A percentile compares a stretch with the other conserved stretches of the same genome.
phyloP scores from a whole-genome alignment of 2,329 filamentous ascomycete genomes.

The Amauroascus verrucosus region DNA sequence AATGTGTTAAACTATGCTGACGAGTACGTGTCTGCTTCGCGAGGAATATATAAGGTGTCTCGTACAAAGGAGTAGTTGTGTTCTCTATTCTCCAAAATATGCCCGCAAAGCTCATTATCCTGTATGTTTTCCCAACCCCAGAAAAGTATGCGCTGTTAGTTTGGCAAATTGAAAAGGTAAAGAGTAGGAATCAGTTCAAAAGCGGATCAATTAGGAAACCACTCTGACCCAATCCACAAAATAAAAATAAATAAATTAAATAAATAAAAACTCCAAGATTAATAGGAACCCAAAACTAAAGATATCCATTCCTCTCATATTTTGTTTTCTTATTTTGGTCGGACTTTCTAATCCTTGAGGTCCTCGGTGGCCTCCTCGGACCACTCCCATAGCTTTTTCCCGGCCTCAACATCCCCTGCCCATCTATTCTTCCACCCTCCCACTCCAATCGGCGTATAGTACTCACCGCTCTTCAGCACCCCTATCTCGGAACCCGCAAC shows the following conservation, averaged over 20 bases:
- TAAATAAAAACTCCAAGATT: background rate
- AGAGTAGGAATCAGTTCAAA: too few species aligned
- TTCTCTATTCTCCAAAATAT: background rate
- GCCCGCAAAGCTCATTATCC: background rate
- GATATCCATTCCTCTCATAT: background rate
- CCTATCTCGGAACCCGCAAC: constrained; percentile 28
- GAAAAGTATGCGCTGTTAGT: too few species aligned
- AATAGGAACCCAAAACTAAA: too few species aligned
- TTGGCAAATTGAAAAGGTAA: too few species aligned
- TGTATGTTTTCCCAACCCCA: too few species aligned
- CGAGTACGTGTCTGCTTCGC: background rate
- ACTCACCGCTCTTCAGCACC: constrained; percentile 30
- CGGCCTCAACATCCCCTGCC: constrained; percentile 27
- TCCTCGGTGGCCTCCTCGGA: constrained; percentile 27
- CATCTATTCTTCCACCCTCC: constrained; percentile 24
- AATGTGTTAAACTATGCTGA: constrained; percentile 1
- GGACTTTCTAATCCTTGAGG: constrained; percentile 12
- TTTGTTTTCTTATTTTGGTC: background rate
- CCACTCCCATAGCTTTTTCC: constrained; percentile 36
- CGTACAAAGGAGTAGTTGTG: background rate
- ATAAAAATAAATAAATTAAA: background rate
- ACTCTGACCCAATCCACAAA: too few species aligned
- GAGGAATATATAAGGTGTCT: background rate
- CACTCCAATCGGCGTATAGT: constrained; percentile 34
- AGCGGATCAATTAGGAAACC: too few species aligned